These are phyloP conservation scores for Nothophytophthora sp. DNA, from an alignment of 352 stramenopile species.

Conservation along the genomic window DNA sequence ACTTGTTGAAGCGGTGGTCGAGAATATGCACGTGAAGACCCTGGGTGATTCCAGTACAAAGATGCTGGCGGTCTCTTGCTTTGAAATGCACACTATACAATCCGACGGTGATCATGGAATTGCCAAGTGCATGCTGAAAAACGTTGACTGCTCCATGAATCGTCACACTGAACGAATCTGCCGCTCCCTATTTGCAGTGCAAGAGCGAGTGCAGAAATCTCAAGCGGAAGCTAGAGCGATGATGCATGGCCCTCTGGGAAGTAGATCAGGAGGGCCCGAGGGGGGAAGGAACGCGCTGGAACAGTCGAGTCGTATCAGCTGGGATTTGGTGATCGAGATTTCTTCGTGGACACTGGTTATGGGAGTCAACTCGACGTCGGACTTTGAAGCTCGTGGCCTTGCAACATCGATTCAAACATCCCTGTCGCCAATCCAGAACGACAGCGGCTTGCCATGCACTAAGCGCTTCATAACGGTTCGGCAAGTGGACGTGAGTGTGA, in stretches of 20 bases:
- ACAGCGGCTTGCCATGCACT: conserved; percentile 11
- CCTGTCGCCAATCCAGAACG: conserved; percentile 3
- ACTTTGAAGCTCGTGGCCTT: conserved; percentile 18
- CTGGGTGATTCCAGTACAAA: conserved; percentile 9
- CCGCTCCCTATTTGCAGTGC: conserved; percentile 10
- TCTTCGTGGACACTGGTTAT: conserved; percentile 25
- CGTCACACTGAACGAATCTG: conserved; percentile 21
- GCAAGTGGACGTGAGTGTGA: conserved; percentile 20
- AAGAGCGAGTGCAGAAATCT: conserved; percentile 12
- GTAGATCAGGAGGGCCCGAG: neutral
- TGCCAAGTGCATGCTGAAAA: conserved; percentile 15
- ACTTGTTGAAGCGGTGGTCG: conserved; percentile 12
- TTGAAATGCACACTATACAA: conserved; percentile 19
- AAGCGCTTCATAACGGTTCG: conserved; percentile 17
- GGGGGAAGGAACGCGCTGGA: neutral
- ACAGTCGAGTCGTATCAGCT: conserved; percentile 8
- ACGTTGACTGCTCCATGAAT: conserved; percentile 16
- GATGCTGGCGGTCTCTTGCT: conserved; percentile 10
- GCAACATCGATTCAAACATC: conserved; percentile 20
- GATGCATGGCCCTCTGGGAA: neutral
- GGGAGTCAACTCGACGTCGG: conserved; percentile 14
- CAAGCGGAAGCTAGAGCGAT: conserved; percentile 21
- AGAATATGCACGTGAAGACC: conserved; percentile 14
- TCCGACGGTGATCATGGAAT: conserved; percentile 8
- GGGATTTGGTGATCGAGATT: conserved; percentile 22